Conservation (phyloP, 148 eudicot species). For the Rhododendron kiyosumense region DNA sequence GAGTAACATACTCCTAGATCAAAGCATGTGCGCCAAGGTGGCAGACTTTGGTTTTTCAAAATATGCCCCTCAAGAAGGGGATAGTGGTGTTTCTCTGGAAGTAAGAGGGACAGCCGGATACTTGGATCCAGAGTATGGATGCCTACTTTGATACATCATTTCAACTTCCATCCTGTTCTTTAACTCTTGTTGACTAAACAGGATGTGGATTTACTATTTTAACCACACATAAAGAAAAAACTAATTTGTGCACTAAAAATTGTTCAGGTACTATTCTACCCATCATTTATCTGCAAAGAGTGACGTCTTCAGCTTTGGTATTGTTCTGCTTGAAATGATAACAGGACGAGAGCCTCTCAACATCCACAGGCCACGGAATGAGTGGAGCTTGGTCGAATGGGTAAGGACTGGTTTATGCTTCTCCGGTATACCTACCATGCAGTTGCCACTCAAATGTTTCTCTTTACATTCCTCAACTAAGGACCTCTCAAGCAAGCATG, state of each 20-base stretch:
- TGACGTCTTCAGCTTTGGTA: conserved; percentile 58
- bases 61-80: conserved; percentile 65
- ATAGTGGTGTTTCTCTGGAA: conserved; percentile 48
- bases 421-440: not conserved
- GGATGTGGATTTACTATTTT: not conserved
- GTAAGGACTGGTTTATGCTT: conserved; percentile 23
- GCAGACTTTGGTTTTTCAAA: conserved; percentile 60
- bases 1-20: conserved; percentile 58
- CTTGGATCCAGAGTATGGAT: conserved; percentile 49
- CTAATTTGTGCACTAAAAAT: not conserved
- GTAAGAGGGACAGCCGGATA: conserved; percentile 61
- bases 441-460: not conserved
- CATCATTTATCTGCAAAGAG: conserved; percentile 55
- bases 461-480: not conserved
- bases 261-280: conserved; percentile 49
- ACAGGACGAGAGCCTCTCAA: conserved; percentile 55
- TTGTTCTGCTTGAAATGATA: conserved; percentile 50
- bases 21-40: conserved; percentile 56
- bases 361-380: conserved; percentile 47
- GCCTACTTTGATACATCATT: not conserved
- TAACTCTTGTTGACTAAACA: not conserved
- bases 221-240: not conserved
- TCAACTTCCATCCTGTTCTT: not conserved
- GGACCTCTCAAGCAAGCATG: not conserved
- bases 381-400: conserved; percentile 63